Conservation (phyloP, 208 protist genomes). For the Leishmania martiniquensis region DNA sequence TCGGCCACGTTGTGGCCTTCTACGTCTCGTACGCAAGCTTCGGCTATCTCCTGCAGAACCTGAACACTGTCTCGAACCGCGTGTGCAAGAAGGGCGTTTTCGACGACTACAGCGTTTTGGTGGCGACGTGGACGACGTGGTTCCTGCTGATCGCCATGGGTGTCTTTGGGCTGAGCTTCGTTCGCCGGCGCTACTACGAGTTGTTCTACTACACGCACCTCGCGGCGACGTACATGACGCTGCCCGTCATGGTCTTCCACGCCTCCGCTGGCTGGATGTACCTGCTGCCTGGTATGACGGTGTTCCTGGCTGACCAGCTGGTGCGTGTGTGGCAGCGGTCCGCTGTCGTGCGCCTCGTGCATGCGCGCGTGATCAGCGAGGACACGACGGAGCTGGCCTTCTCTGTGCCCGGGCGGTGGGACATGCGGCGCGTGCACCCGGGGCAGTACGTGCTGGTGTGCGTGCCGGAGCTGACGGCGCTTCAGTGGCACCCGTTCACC, state of each 20-base stretch:
- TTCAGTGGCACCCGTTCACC: slow-evolving; percentile 79
- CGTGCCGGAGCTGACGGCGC: slow-evolving; percentile 53
- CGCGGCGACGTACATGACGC: slow-evolving; percentile 43
- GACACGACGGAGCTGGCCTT: slow-evolving; percentile 34
- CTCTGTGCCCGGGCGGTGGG: slow-evolving; percentile 12
- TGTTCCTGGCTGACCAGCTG: slow-evolving; percentile 58
- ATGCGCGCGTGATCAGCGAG: slow-evolving; percentile 21
- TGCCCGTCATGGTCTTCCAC: slow-evolving; percentile 57
- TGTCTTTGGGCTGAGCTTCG: slow-evolving; percentile 38
- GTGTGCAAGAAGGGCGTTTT: slow-evolving; percentile 19
- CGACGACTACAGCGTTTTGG: slow-evolving; percentile 47
- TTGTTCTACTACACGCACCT: slow-evolving; percentile 78
- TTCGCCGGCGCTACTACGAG: slow-evolving; percentile 64
- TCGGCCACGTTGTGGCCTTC: slow-evolving; percentile 37
- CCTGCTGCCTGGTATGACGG: slow-evolving; percentile 53
- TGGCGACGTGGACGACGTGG: slow-evolving; percentile 42
- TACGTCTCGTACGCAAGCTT: slow-evolving; percentile 27
- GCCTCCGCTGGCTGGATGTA: slow-evolving; percentile 63
- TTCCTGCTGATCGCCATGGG: slow-evolving; percentile 56
- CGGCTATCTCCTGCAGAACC: slow-evolving; percentile 26
- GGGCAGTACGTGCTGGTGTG: slow-evolving; percentile 64
- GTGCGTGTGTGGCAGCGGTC: slow-evolving; percentile 47
- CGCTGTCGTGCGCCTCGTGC: slow-evolving; percentile 24
- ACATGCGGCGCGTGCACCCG: slow-evolving; percentile 14
- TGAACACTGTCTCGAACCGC: slow-evolving; percentile 24